Base-by-base conservation (phyloP, 208 protist species). In the Herpetomonas tarakana region DNA sequence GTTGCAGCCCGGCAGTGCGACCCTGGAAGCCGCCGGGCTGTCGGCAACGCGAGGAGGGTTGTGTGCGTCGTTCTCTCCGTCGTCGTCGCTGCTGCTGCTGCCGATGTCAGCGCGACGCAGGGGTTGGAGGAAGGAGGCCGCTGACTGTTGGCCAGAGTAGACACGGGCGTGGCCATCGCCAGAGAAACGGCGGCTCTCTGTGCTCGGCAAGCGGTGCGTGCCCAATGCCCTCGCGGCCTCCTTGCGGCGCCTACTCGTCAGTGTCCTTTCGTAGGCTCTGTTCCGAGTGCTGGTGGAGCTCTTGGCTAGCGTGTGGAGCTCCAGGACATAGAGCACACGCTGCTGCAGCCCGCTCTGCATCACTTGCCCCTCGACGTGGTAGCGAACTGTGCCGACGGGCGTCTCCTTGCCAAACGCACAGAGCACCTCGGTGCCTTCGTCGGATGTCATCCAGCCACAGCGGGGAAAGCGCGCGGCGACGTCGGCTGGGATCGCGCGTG, bases 321-420 rank as follows among this genome's bases (percentile, higher is more conserved):
- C 68, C 4, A 92, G 45, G 14, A 86, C 84, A 74, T 92, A 92
- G 3, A 96, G 78, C 41, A 86, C 59, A 3, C 72, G 68, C 18
- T 57, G 60, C 9, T 41, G 64, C 38, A 7, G 4, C 19, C 54
- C 24, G 21, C 58, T 70, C 24, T 64, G 68, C 57, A 93, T 75
- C 46, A 96, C 79, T 63, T 96, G 86, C 7, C 84, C 81, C 58
- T 93, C 86, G 2, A 96, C 58, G 64, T 81, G 72, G 69, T 96
- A 92, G 29, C 75, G 78, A 57, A 96, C 78, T n/a, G 81, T 89
- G 9, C 65, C 68, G 28, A 65, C 77, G 14, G 86, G 83, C 1
- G 71, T 55, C 24, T 49, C 66, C 2, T 61, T 47, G 9, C 75
- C 62, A 64, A 93, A 96, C 30, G 76, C 82, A 57, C 90, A 96